These are phyloP conservation scores for Epichloe aotearoae DNA, from an alignment of 2,329 filamentous ascomycete species.

Conservation along the genomic window DNA sequence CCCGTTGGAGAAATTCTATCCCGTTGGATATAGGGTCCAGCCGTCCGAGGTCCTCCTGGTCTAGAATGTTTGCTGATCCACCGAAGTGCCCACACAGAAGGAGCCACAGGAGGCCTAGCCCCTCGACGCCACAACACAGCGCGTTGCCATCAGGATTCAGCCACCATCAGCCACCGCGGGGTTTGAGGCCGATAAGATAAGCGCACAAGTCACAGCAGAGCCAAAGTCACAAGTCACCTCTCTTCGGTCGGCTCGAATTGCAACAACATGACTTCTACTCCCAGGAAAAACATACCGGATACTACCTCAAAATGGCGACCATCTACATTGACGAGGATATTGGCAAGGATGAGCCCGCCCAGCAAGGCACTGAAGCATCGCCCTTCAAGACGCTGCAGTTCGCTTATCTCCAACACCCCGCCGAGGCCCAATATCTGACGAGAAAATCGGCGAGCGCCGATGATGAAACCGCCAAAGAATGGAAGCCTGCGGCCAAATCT, in stretches of 20 bases:
- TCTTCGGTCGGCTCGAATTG: background rate
- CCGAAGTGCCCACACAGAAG: no score
- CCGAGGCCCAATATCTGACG: slow-evolving; percentile 17
- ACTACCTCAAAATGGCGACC: slow-evolving; percentile 16
- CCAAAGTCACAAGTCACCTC: background rate
- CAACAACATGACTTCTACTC: background rate
- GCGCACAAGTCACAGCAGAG: background rate
- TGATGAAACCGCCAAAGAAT: slow-evolving; percentile 18
- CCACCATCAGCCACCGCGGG: slow-evolving; percentile 1
- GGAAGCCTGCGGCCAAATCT: slow-evolving; percentile 12
- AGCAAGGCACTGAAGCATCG: slow-evolving; percentile 54
- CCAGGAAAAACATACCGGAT: slow-evolving; percentile 2
- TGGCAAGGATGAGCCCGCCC: slow-evolving; percentile 56
- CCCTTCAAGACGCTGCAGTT: slow-evolving; percentile 73
- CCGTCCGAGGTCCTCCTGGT: no score
- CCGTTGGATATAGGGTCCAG: no score
- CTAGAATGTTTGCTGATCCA: no score
- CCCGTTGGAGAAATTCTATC: no score
- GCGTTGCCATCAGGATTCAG: background rate
- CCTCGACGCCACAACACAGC: background rate
- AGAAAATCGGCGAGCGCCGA: slow-evolving; percentile 44
- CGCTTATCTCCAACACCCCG: slow-evolving; percentile 46
- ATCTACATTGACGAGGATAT: slow-evolving; percentile 56
- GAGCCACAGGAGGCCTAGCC: background rate
- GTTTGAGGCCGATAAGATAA: background rate